Evolutionary conservation across 441 rosid species (phyloP).

Genomic region (Manihot esculenta): DNA sequence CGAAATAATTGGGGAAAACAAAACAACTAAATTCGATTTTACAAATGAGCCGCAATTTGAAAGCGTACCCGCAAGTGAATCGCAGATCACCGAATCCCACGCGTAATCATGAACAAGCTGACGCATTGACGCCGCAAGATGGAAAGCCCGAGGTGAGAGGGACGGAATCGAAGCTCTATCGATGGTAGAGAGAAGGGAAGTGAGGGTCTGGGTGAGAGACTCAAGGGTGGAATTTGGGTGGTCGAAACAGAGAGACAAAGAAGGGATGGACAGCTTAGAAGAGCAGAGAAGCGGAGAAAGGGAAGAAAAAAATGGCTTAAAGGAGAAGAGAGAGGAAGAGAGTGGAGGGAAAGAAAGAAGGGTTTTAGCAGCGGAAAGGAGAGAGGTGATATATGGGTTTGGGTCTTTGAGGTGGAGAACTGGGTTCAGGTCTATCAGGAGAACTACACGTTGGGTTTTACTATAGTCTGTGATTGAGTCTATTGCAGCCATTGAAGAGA

Average conservation of each 20-base stretch:
- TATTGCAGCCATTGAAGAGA: slow-evolving; percentile 36
- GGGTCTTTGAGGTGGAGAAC: slow-evolving; percentile 39
- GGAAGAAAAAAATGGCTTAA: slow-evolving; percentile 86
- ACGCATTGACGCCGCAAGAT: slow-evolving; percentile 61
- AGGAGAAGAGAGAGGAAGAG: slow-evolving; percentile 66
- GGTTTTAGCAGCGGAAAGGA: slow-evolving; percentile 54
- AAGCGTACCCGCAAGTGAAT: slow-evolving; percentile 38
- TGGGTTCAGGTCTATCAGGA: slow-evolving; percentile 78
- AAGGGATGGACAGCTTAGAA: slow-evolving; percentile 62
- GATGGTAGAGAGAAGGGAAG: slow-evolving; percentile 22
- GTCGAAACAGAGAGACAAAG: slow-evolving; percentile 66
- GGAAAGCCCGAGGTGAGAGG: slow-evolving; percentile 36
- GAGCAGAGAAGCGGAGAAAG: slow-evolving; percentile 84
- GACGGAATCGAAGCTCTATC: slow-evolving; percentile 18
- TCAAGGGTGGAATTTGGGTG: slow-evolving; percentile 47
- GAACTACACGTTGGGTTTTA: slow-evolving; percentile 74
- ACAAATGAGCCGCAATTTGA: slow-evolving; percentile 33
- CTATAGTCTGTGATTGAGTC: slow-evolving; percentile 43
- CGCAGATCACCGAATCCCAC: slow-evolving; percentile 60
- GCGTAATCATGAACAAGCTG: slow-evolving; percentile 81
- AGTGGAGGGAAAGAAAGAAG: slow-evolving; percentile 59
- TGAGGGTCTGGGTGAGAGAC: slow-evolving; percentile 33
- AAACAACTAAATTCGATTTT: slow-evolving; percentile 69
- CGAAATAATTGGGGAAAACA: slow-evolving; percentile 58
- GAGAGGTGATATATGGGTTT: slow-evolving; percentile 38